Evolutionary conservation across 108 stramenopile species (phyloP), one percentile per base, ranked within the genome.

Genomic region (Conticribra weissflogii): DNA sequence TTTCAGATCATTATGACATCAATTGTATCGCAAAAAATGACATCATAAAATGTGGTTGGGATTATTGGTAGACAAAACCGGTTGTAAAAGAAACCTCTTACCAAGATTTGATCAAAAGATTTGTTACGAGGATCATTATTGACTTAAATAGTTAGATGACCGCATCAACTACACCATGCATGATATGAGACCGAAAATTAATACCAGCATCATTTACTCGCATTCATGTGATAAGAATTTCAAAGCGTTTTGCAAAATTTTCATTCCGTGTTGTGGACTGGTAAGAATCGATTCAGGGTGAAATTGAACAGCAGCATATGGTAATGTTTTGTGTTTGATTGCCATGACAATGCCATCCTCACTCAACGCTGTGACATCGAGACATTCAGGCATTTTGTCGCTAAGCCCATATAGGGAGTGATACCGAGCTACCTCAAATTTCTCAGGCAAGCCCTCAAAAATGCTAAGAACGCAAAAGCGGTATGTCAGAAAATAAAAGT

Each of bases 261-360:
- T 78, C 79, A 98, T 86, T 28, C 97, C 97, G 61, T 95, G 85
- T 23, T 63, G 69, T 30, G 97, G 97, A 63, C 88, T 89, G 16
- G 98, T 98, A 50, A 98, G 83, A 55, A 98, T 98, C 22, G 92
- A 93, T 77, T 98, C 98, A 3, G 98, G 98, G 64, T 98, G 98
- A 74, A 98, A 98, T 87, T 98, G 98, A 47, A 98, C 98, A n/a
- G 97, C 98, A 19, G 97, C 96, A 81, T 93, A 89, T 15, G 98
- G 98, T 18, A 96, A 75, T 33, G 83, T 81, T 71, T 88, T 90
- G 84, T 98, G 98, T 76, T 96, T 83, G 47, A 98, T 92, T 25
- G 87, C 98, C 98, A 98, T 98, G 33, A 97, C 92, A 52, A 96
- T 86, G 0, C 96, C 96, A 66, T 98, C 96, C 32, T 94, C 93